Evolutionary conservation across 805 yeast genomes (phyloP), one percentile per base, ranked within the genome.

Genomic region (Candida caryicola): DNA sequence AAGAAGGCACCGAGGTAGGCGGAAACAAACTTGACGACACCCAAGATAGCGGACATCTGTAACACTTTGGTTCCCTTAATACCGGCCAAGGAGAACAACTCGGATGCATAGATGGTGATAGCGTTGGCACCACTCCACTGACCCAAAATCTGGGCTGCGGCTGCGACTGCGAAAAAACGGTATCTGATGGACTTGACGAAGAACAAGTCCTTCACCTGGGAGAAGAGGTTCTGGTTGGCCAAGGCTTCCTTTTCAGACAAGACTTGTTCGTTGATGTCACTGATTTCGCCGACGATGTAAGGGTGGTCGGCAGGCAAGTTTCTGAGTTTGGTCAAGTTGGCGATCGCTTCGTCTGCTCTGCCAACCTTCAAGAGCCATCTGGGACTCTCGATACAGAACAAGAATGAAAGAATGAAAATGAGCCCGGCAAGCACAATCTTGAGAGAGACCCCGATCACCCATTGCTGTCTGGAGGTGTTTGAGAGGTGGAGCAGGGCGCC

Each of bases 401-500:
- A 13, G 32, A 47, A 39, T 1, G 57, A 52, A 39, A 50, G 36
- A 25, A 51, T 49, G 29, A 54, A 43, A 17, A 54, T 47, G n/a
- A 40, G 12, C 1, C 56, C 57, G 5, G 59, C 48, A 29, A 51
- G 39, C 4, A 52, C 39, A 29, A 54, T 41, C 33, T 54, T 54
- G 37, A 54, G 30, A 10, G 55, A 47, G 13, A 50, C 46, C 4
- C 56, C 55, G 9, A 51, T 37, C 16, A 49, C 47, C 59, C 57
- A 52, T 23, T 52, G 59, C 4, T 40, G 39, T 27, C 49, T 36
- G 16, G 43, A 37, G 3, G 27, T 21, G 17, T 37, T 34, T 9
- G 50, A 37, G 29, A 52, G 40, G 37, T 53, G 58, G 17, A 74
- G 41, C 2, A 77, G 71, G 29, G 77, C 66, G 23, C 80, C 82